phyloP scores from a whole-genome alignment of 208 protist species.

The Novymonas esmeraldas region DNA sequence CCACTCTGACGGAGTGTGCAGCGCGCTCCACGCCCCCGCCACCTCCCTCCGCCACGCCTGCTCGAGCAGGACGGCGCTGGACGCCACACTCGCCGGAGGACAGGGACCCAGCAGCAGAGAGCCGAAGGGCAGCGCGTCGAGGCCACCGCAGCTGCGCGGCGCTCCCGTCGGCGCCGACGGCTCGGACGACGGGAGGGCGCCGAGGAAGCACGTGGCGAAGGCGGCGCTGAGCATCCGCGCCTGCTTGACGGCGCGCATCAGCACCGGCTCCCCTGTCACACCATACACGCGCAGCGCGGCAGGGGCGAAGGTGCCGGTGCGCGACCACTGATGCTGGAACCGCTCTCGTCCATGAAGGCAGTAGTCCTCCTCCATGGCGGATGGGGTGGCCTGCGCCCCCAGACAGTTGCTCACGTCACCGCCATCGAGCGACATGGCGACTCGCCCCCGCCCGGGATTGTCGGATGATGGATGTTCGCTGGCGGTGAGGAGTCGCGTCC shows the following conservation, averaged over 20 bases:
- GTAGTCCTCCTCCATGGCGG: constrained; percentile 50
- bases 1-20: constrained; percentile 60
- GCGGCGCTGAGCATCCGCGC: constrained; percentile 33
- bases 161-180: background rate
- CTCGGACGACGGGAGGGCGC: background rate
- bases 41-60: constrained; percentile 19
- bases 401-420: constrained; percentile 4
- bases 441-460: too few relatives aligned
- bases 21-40: constrained; percentile 24
- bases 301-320: constrained; percentile 35
- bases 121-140: constrained; percentile 16
- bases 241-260: constrained; percentile 44
- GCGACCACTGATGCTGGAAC: constrained; percentile 41
- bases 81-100: background rate
- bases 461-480: background rate
- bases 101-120: constrained; percentile 22
- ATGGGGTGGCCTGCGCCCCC: constrained; percentile 5
- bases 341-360: constrained; percentile 37
- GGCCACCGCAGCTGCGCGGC: background rate
- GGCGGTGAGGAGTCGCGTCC: background rate
- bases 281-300: constrained; percentile 55
- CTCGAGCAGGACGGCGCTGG: constrained; percentile 1
- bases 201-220: constrained; percentile 44
- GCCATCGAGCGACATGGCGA: constrained; percentile 24
- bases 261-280: constrained; percentile 34